phyloP scores from a whole-genome alignment of 768 basidiomycete species.

The Kwoniella sp. region DNA sequence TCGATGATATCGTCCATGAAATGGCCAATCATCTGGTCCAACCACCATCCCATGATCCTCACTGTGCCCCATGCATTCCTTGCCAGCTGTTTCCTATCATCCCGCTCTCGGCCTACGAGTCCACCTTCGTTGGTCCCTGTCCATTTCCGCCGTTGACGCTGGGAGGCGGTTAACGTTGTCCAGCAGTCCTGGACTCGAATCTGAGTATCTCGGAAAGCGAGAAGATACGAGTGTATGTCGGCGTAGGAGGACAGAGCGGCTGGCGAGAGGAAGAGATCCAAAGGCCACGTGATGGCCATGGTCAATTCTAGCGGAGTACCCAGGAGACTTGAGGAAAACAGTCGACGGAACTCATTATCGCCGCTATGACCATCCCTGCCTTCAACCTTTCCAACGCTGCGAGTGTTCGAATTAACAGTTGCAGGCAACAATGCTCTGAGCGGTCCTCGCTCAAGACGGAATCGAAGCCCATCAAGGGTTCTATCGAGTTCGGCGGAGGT shows the following conservation, averaged over 20 bases:
- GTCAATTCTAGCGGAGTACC: constrained; percentile 74
- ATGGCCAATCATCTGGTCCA: constrained; percentile 79
- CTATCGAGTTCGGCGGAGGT: constrained; percentile 85
- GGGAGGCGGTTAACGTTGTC: constrained; percentile 81
- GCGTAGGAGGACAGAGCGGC: constrained; percentile 75
- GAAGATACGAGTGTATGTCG: constrained; percentile 77
- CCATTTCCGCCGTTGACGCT: constrained; percentile 80
- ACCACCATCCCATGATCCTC: constrained; percentile 86
- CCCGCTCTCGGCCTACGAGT: constrained; percentile 67
- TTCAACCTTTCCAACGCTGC: not conserved
- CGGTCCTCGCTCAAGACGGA: constrained; percentile 78
- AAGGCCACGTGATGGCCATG: constrained; percentile 78
- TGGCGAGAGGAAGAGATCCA: constrained; percentile 82
- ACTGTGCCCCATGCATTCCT: constrained; percentile 85
- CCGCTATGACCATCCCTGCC: constrained; percentile 7
- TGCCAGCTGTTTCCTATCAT: constrained; percentile 67
- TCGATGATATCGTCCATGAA: constrained; percentile 90
- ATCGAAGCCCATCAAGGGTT: constrained; percentile 71
- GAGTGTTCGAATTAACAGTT: not conserved
- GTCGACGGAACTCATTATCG: constrained; percentile 30
- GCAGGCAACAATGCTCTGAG: constrained; percentile 74
- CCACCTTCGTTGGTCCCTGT: constrained; percentile 86
- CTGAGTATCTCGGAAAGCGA: constrained; percentile 81
- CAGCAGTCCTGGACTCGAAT: constrained; percentile 77
- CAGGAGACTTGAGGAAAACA: constrained; percentile 68